Percentiles rank a stretch among this genome's conserved stretches.
Evolutionary conservation across 371 early-diverging fungal genomes (phyloP).

Genomic region (Batkoa obscura): DNA sequence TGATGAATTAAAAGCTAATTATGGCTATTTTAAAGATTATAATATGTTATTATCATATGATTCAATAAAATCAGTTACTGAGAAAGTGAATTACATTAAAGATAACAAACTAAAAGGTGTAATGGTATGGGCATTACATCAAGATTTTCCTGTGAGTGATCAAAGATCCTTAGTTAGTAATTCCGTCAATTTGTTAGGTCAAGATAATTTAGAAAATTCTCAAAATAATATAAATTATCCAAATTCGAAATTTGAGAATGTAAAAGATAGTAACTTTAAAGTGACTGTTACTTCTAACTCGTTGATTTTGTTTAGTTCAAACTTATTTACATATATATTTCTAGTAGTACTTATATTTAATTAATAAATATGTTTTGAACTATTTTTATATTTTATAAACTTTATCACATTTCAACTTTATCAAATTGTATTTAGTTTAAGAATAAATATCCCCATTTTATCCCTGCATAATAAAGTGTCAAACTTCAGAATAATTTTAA

Average conservation of each 20-base stretch:
- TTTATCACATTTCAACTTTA: too few relatives aligned
- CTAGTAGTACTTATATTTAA: too few relatives aligned
- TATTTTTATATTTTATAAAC: too few relatives aligned
- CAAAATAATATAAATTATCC: conserved; percentile 4
- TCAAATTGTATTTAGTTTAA: too few relatives aligned
- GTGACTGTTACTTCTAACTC: neutral
- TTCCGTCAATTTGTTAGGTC: neutral
- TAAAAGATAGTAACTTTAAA: neutral
- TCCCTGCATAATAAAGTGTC: too few relatives aligned
- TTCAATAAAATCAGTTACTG: neutral
- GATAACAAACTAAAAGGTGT: neutral
- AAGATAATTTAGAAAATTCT: neutral
- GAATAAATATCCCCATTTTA: too few relatives aligned
- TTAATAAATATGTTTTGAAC: too few relatives aligned
- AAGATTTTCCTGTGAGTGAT: conserved; percentile 10
- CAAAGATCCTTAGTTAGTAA: neutral
- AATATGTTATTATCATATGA: neutral
- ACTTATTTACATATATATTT: too few relatives aligned
- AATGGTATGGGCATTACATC: conserved; percentile 7
- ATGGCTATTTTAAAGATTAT: neutral
- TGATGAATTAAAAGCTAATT: neutral
- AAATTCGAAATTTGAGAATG: neutral
- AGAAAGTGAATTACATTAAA: conserved; percentile 4
- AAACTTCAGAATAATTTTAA: too few relatives aligned
- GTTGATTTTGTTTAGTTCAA: too few relatives aligned